Conservation (phyloP, 495 filamentous ascomycete species). For the Penicillium diatomitis region DNA sequence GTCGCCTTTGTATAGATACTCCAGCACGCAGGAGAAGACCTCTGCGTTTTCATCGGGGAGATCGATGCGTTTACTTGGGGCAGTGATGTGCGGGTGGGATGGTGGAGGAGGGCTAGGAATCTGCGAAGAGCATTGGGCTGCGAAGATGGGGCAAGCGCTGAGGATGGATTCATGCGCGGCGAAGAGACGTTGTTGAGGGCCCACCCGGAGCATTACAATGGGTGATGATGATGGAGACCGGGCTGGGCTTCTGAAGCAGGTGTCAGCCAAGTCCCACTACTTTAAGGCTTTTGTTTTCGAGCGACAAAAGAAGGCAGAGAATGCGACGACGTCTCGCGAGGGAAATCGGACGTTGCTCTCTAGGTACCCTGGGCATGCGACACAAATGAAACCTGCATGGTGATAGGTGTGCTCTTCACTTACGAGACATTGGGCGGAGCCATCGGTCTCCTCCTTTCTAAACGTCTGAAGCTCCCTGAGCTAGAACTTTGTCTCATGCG, state of each 20-base stretch:
- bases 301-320: not conserved
- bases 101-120: slow-evolving; percentile 10
- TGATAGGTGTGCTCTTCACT: slow-evolving; percentile 6
- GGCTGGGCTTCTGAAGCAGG: slow-evolving; percentile 26
- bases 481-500: slow-evolving; percentile 14
- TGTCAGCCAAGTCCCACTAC: not conserved
- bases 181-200: slow-evolving; percentile 72
- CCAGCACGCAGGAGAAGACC: slow-evolving; percentile 81
- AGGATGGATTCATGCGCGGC: slow-evolving; percentile 86
- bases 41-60: slow-evolving; percentile 83
- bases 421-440: slow-evolving; percentile 33
- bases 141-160: slow-evolving; percentile 67
- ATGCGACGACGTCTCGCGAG: not conserved
- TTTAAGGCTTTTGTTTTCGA: too few relatives aligned
- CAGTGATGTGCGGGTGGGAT: slow-evolving; percentile 8
- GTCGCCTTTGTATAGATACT: slow-evolving; percentile 91
- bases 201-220: slow-evolving; percentile 73
- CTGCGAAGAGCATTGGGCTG: slow-evolving; percentile 17
- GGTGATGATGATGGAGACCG: slow-evolving; percentile 49
- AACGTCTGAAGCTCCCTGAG: slow-evolving; percentile 19
- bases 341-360: not conserved
- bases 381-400: not conserved
- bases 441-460: slow-evolving; percentile 14
- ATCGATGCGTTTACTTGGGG: slow-evolving; percentile 54
- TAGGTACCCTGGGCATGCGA: too few relatives aligned